Evolutionary conservation across 331 rosid species (phyloP), one percentile per base, ranked within the genome.

Genomic region (Malus hybrid): DNA sequence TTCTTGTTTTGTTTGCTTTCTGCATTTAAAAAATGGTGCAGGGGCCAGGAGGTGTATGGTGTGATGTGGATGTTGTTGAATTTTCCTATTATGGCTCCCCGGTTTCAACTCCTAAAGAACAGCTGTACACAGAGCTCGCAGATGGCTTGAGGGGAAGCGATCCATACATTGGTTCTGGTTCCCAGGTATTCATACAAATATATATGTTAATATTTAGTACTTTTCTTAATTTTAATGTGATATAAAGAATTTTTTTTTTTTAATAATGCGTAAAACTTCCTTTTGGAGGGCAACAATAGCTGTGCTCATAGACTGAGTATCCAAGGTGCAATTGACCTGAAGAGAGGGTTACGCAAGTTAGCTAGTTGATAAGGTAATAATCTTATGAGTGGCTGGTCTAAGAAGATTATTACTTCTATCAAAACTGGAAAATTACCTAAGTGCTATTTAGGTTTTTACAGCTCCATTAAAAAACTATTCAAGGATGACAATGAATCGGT

Each of bases 1-100:
- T 33, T 69, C 44, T 56, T 22, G 61, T 55, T 76, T 80, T 36
- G 42, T 80, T 63, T 73, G 64, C 74, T 70, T 61, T 76, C 67
- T 67, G 31, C 65, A 67, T 76, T 56, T 76, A 67, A 80, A 82
- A 75, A 75, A 72, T 74, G 79, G 82, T 87, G 73, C 83, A 95
- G 99, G 99, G 99, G 62, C 99, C 99, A 28, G 99, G 99, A 80
- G 99, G 99, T 71, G 97, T 95, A 67, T 95, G 99, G 99, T 95
- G 99, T 82, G 98, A 95, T 67, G 98, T 95, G 76, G 99, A 95
- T 84, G 98, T 95, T 76, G 97, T 95, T 76, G 99, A 95, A 81
- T 95, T 95, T 90, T 89, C 98, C 34, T 95, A 95, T 82, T 90
- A 77, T 79, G 99, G 98, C 42, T 95, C 98, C 65, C 99, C 99